phyloP scores from a whole-genome alignment of 2,329 filamentous ascomycete species.

The Chrysosporium queenslandicum region DNA sequence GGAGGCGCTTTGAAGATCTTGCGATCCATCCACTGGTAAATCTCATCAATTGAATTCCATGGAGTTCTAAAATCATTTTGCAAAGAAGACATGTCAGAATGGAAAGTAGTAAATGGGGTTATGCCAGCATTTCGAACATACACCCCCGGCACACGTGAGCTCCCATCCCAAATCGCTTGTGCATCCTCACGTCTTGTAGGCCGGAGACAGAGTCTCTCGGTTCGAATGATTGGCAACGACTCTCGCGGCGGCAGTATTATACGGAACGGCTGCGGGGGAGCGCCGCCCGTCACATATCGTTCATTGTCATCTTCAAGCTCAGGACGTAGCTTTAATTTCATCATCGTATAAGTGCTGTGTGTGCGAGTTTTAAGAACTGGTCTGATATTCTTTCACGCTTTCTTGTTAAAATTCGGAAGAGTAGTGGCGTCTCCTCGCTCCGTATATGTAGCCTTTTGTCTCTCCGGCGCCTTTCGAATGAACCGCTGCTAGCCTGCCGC shows the following conservation, averaged over 20 bases:
- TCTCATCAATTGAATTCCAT: not conserved
- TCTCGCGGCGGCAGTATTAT: constrained; percentile 9
- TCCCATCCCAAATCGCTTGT: not conserved
- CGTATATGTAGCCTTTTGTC: not conserved
- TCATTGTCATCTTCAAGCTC: constrained; percentile 9
- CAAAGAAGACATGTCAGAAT: too few relatives aligned
- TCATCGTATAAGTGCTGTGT: not conserved
- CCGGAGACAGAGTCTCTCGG: constrained; percentile 11
- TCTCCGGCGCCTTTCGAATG: too few relatives aligned
- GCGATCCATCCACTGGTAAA: constrained; percentile 7
- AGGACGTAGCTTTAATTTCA: constrained; percentile 7
- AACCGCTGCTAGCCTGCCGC: too few relatives aligned
- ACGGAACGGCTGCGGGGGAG: constrained; percentile 10
- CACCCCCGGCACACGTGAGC: not conserved
- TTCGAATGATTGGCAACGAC: constrained; percentile 7
- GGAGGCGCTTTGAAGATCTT: constrained; percentile 12
- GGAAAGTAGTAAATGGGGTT: too few relatives aligned
- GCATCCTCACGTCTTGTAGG: constrained; percentile 1
- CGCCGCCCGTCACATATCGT: constrained; percentile 10
- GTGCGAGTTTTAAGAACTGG: not conserved
- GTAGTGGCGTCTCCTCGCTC: too few relatives aligned
- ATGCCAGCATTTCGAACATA: not conserved
- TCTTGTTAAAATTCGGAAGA: too few relatives aligned
- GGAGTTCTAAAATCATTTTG: not conserved
- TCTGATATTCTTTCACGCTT: not conserved